Base-by-base conservation (phyloP, 2,329 filamentous ascomycete species). In the Calonectria fujianensis region DNA sequence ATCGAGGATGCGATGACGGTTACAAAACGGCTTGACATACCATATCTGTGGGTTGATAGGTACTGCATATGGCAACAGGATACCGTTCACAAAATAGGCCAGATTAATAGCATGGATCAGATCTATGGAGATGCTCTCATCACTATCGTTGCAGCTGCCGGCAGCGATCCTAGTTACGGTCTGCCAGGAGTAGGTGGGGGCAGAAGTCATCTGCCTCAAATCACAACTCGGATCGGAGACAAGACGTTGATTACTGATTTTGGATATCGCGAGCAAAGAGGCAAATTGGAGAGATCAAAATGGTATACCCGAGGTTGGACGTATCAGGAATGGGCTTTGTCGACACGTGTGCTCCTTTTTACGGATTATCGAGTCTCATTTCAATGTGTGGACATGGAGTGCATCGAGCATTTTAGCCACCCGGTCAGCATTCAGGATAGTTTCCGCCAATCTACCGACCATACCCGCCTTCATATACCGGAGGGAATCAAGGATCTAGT, bases 281-380 rank as follows among this genome's bases (percentile, higher is more conserved):
- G 11, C 20, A 37, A 29, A 20, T 32, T 54, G 18, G n/a, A 61
- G 54, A 61, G 54, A 20, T 61, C 54, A 20, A 61, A 35, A 39
- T 61, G 54, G 54, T 37, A 24, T 20, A 37, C 54, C 2, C 54
- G 54, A 18, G 54, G 54, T 5, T 61, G 54, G 54, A 61, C 54
- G 20, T 37, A 61, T 39, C 31, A 37, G 14, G 54, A 61, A 35
- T 35, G 54, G 32, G 16, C 35, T 24, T n/a, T 61, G 9, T 61
- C 31, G 11, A 61, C 20, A 10, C 54, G 31, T 14, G 32, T 35
- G 9, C 18, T 61, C 31, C 11, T 39, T 27, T 61, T 61, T 39
- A 61, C 31, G 3, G 31, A 61, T 24, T n/a, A 39, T 20, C 13
- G 35, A 39, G 54, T 61, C 20, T 61, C 35, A 5, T 61, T 61